phyloP scores from a whole-genome alignment of 805 yeast genomes.

The Ogataea minuta region DNA sequence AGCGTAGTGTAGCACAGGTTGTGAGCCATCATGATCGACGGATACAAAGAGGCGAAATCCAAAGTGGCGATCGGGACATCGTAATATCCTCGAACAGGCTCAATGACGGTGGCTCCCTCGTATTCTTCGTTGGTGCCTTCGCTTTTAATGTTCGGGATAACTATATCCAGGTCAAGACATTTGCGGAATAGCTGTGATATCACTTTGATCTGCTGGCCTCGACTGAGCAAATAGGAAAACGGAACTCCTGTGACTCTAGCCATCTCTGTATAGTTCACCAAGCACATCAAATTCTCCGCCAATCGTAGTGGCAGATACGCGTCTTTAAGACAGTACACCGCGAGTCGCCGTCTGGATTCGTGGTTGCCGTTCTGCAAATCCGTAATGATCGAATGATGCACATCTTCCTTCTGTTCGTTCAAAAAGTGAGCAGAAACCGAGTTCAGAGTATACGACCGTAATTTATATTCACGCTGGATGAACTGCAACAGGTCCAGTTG shows the following conservation, averaged over 20 bases:
- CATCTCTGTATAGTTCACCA: slow-evolving; percentile 97
- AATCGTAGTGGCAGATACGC: slow-evolving; percentile 88
- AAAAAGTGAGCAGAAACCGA: slow-evolving; percentile 93
- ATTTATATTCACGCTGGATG: slow-evolving; percentile 89
- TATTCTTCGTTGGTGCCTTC: slow-evolving; percentile 87
- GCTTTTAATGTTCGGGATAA: slow-evolving; percentile 84
- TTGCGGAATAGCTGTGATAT: slow-evolving; percentile 93
- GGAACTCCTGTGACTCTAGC: slow-evolving; percentile 99
- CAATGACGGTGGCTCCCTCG: slow-evolving; percentile 99
- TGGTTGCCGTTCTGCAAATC: slow-evolving; percentile 89
- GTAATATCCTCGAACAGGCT: slow-evolving; percentile 92
- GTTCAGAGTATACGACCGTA: slow-evolving; percentile 91
- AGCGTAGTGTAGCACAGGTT: slow-evolving; percentile 93
- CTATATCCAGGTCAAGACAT: slow-evolving; percentile 80
- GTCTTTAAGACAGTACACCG: slow-evolving; percentile 95
- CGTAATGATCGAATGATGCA: slow-evolving; percentile 94
- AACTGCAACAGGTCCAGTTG: slow-evolving; percentile 92
- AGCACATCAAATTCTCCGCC: slow-evolving; percentile 90
- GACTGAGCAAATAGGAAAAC: slow-evolving; percentile 76
- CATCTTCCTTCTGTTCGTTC: slow-evolving; percentile 97
- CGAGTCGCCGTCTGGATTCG: slow-evolving; percentile 91
- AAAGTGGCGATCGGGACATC: slow-evolving; percentile 96
- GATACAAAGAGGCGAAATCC: slow-evolving; percentile 96
- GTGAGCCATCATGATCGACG: slow-evolving; percentile 99
- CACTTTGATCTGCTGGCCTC: slow-evolving; percentile 98